phyloP scores from a whole-genome alignment of 1,139 yeast genomes.

The Taphrina sp. region DNA sequence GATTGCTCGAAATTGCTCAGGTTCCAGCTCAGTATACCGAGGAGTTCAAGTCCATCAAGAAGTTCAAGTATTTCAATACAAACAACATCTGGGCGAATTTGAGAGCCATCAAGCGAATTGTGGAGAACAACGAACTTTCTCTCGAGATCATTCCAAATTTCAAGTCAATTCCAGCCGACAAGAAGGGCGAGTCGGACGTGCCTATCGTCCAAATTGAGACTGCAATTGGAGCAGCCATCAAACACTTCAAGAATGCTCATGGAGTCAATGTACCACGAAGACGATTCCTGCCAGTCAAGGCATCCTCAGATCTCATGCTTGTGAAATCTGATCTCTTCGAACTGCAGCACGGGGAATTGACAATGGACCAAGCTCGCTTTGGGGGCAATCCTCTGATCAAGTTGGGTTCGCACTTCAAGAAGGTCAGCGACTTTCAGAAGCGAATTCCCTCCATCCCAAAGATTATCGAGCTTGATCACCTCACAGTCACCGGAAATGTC shows the following conservation, averaged over 20 bases:
- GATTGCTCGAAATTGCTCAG: conserved; percentile 95
- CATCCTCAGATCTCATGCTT: conserved; percentile 87
- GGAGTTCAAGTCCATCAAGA: conserved; percentile 95
- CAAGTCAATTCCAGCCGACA: conserved; percentile 62
- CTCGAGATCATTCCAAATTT: conserved; percentile 94
- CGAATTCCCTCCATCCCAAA: conserved; percentile 95
- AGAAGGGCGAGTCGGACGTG: conserved; percentile 43
- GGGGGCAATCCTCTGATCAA: conserved; percentile 94
- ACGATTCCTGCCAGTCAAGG: conserved; percentile 95
- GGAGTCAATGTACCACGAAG: conserved; percentile 98
- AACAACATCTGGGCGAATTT: conserved; percentile 96
- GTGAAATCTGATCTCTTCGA: conserved; percentile 95
- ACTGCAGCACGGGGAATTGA: conserved; percentile 87
- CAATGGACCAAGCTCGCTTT: conserved; percentile 77
- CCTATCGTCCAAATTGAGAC: conserved; percentile 94
- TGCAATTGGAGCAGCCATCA: conserved; percentile 98
- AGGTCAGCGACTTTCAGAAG: conserved; percentile 84
- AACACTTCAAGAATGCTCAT: conserved; percentile 91
- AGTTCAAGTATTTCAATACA: conserved; percentile 96
- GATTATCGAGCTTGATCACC: conserved; percentile 92
- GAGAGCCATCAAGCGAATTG: conserved; percentile 87
- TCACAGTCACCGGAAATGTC: conserved; percentile 96
- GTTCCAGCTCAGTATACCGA: conserved; percentile 98
- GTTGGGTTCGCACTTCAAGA: conserved; percentile 93
- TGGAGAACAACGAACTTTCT: conserved; percentile 77